Evolutionary conservation across 176 grass and related monocot genomes (phyloP), one percentile per base, ranked within the genome.

Genomic region (Olyra latifolia): DNA sequence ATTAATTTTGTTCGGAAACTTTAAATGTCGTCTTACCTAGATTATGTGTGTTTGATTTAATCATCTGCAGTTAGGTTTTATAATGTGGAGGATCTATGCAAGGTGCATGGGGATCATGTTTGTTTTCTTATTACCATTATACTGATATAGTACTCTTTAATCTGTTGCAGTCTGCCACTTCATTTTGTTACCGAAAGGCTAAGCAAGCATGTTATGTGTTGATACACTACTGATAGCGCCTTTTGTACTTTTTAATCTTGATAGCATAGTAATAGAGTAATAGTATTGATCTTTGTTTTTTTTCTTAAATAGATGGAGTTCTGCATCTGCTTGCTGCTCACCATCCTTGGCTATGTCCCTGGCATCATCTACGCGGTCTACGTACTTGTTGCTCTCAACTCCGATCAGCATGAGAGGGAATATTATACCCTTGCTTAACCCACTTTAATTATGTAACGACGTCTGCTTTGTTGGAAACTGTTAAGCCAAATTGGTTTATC

Each of bases 251-350:
- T 32, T 15, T 2, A 6, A 50, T 52, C 25, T 11, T 64, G 38
- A 66, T 16, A 28, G 7, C 74, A 29, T 38, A 17, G 46, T 72
- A 12, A 83, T 14, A 20, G 20, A 17, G 46, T 72, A 12, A 83
- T 14, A 20, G 20, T 15, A 11, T 29, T 56, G 8, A 5, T 45
- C 11, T 14, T 72, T 35, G 32, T 23, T 38, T 78, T 72, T 49
- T 47, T 2, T n/a, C 25, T 68, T 72, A 29, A 75, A 81, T 77
- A 90, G 91, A 77, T 84, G 38, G 88, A 93, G 65, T 90, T 93
- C 80, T 93, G 88, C 81, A 82, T 93, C 81, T 93, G 91, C 57
- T 46, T 93, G 72, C 84, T 90, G 78, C 88, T 93, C 63, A 93
- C 91, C 14, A 62, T 93, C 73, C 72, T 93, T 49, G 91, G 91